Base-by-base conservation (phyloP, 345 rosid species). In the Raphanus sativus region DNA sequence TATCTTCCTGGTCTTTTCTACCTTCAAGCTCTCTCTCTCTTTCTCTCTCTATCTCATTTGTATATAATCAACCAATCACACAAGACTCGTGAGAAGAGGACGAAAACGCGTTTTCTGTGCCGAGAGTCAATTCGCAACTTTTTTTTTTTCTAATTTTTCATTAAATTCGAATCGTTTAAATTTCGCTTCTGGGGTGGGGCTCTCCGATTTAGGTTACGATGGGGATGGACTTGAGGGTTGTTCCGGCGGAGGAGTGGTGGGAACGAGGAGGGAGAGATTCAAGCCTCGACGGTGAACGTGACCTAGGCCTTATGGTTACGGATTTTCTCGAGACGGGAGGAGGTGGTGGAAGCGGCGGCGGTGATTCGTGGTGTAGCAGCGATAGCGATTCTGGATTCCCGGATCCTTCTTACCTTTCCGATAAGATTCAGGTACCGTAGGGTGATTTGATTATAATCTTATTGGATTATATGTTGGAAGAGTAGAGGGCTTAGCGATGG, bases 251-350 rank as follows among this genome's bases (percentile, higher is more conserved):
- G 21, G 89, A 76, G 54, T 84, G 84, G 62, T 83, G 86, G 86
- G 58, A 52, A 4, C 52, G 42, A 7, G 62, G 83, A 70, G 81
- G 70, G 63, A 79, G 87, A 62, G 89, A 86, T 13, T 93, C 85
- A 4, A 91, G 94, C 85, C 86, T 87, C 65, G 97, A 94, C 73
- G 87, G 97, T 83, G 97, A 94, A 82, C 90, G 79, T 58, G 98
- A 94, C 81, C 81, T 92, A 80, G 98, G 92, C 8, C 81, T 89
- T 8, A 86, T 94, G 94, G 97, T 94, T 33, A 86, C 89, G 61
- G 93, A 94, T 83, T 91, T 94, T 73, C 59, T 90, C 62, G 98
- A 94, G 77, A 90, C 86, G 32, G 90, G 89, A 0, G 86, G 86
- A 0, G 86, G 86, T 56, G 86, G 89, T 60, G 77, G 73, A 33